Evolutionary conservation across 768 basidiomycete species (phyloP).

Genomic region (Macrolepiota albuminosa): DNA sequence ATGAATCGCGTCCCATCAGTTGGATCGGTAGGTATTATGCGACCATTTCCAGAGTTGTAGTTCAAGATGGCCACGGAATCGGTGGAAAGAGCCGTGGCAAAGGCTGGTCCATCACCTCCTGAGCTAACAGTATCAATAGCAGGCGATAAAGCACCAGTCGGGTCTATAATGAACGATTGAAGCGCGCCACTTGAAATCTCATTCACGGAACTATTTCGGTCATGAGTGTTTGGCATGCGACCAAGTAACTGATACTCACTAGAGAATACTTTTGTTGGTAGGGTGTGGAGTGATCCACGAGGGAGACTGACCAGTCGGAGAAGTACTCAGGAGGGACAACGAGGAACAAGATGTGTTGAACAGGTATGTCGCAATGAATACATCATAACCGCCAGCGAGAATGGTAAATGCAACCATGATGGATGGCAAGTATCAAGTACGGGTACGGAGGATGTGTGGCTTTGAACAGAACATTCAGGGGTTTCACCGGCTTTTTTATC

Average conservation of each 20-base stretch:
- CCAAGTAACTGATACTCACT: constrained; percentile 36
- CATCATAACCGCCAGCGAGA: constrained; percentile 61
- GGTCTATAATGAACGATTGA: constrained; percentile 51
- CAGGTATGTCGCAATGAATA: constrained; percentile 58
- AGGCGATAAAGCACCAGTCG: constrained; percentile 38
- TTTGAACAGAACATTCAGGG: background rate
- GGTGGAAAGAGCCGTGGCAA: constrained; percentile 43
- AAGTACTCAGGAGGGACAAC: constrained; percentile 43
- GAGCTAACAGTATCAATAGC: constrained; percentile 43
- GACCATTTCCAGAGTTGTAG: constrained; percentile 51
- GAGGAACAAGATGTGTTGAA: constrained; percentile 49
- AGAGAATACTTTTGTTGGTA: constrained; percentile 53
- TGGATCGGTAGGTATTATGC: constrained; percentile 42
- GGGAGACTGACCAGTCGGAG: constrained; percentile 44
- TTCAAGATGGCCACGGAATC: constrained; percentile 60
- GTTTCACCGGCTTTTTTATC: background rate
- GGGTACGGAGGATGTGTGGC: background rate
- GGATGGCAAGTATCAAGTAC: background rate
- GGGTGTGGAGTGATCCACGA: constrained; percentile 61
- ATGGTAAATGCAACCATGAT: constrained; percentile 65
- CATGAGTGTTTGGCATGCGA: background rate
- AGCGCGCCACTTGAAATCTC: constrained; percentile 44
- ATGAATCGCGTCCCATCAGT: constrained; percentile 29
- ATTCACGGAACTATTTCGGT: constrained; percentile 50
- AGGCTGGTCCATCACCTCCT: constrained; percentile 48